These are phyloP conservation scores for Trametes hirsuta DNA, from an alignment of 1,284 basidiomycete genomes.

Conservation along the genomic window DNA sequence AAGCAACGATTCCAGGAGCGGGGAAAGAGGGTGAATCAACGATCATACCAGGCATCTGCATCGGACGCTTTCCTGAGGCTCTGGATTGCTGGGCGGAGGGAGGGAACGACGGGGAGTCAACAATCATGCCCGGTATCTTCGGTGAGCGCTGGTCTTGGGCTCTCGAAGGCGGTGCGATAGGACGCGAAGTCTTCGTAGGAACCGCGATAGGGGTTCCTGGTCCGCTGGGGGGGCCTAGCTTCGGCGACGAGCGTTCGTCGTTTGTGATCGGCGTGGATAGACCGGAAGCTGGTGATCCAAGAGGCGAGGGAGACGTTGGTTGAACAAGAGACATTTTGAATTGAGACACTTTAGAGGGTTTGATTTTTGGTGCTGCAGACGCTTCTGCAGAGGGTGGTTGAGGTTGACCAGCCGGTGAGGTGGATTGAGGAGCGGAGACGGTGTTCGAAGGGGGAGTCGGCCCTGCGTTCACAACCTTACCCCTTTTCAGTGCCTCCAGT, in stretches of 20 bases:
- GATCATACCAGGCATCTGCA: slow-evolving; percentile 20
- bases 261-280: slow-evolving; percentile 33
- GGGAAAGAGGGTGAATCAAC: slow-evolving; percentile 28
- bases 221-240: slow-evolving; percentile 29
- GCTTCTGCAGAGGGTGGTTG: not conserved
- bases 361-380: slow-evolving; percentile 15
- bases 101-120: slow-evolving; percentile 45
- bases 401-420: not conserved
- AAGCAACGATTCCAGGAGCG: slow-evolving; percentile 9
- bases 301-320: slow-evolving; percentile 3
- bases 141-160: not conserved
- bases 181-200: slow-evolving; percentile 18
- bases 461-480: slow-evolving; percentile 62
- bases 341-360: slow-evolving; percentile 45
- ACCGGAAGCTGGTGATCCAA: slow-evolving; percentile 20
- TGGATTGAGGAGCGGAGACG: not conserved
- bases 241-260: slow-evolving; percentile 36
- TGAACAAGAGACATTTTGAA: slow-evolving; percentile 39
- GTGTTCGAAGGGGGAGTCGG: slow-evolving; percentile 15
- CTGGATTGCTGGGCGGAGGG: slow-evolving; percentile 6
- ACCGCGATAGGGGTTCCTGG: slow-evolving; percentile 19
- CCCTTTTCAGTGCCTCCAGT: slow-evolving; percentile 57
- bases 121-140: slow-evolving; percentile 28
- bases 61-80: slow-evolving; percentile 4
- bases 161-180: slow-evolving; percentile 1